Evolutionary conservation across 106 monocot species (phyloP), one percentile per base, ranked within the genome.

Genomic region (Dendrobium catenatum): DNA sequence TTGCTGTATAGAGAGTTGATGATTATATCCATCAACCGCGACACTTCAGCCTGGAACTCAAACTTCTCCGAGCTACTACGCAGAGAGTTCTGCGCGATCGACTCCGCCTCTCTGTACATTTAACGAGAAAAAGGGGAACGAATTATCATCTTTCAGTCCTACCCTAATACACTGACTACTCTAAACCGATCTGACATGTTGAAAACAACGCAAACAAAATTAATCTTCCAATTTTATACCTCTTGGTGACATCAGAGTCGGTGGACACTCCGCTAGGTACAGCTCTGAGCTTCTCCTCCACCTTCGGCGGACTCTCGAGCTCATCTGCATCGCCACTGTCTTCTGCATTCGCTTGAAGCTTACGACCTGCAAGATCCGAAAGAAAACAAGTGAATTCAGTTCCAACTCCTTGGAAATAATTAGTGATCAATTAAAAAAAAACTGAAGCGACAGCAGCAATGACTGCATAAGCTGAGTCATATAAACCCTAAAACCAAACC

Each of bases 261-360:
- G 96, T 97, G 47, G 96, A 97, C 72, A 97, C 76, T 17, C 96
- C 96, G 78, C 73, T 78, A 26, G 90, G 96, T 4, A 97, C 88
- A 67, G 92, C 96, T 13, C 94, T 91, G 56, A 97, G 75, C 89
- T 91, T 97, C 84, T 97, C 96, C 81, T 97, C 96, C 18, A 97
- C 90, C 89, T 97, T 97, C 17, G 96, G 96, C n/a, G 85, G 92
- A 83, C 94, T 90, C 13, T 72, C 88, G 15, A 90, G 80, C 78
- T 86, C 90, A 40, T 92, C 96, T 7, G 78, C 48, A 10, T 79
- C 87, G 47, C 59, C 84, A 55, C 80, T 85, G 24, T 89, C 90
- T 78, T 92, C 94, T 2, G 94, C 96, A 84, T 89, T 94, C 31
- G 89, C 96, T 6, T 86, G 92, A 17, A 92, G 82, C 64, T 89